Evolutionary conservation across 2,329 filamentous ascomycete species (phyloP), one percentile per base, ranked within the genome.

Genomic region (Aspergillus pseudoviridinutans): DNA sequence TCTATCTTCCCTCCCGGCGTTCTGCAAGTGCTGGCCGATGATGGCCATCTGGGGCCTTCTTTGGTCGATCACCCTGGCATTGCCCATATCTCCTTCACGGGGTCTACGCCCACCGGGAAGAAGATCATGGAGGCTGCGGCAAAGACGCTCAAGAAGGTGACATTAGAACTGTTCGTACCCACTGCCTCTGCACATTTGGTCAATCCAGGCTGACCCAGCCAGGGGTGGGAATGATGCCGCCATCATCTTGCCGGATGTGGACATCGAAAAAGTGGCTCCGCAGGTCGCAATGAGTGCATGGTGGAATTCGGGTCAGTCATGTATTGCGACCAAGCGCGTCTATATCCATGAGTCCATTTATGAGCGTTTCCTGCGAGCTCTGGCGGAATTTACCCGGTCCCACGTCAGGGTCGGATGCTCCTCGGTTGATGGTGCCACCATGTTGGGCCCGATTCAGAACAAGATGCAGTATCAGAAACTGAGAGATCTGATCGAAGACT

Each of bases 371-470:
- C 68, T 80, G 1, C 66, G 72, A 0, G 75, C 70, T 0, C 57
- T 80, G 56, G 72, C 78, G 3, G 73, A 76, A 55, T 74, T 78
- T 22, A 76, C 77, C 28, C 75, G 77, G 49, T 53, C 54, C 3
- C 10, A 32, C 3, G 54, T 75, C 28, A 70, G 69, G 49, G 64
- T 74, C 49, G 78, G 72, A 62, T 32, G 29, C 10, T 32, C 29
- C 4, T 4, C 10, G 4, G 29, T 32, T 4, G 41, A 68, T 57
- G 63, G 60, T 60, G 61, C 58, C 64, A 75, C 78, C 50, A 61
- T 81, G 20, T 79, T 84, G 55, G 81, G 83, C 0, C 86, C 86
- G 0, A 71, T 88, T 2, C 84, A 85, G 60, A 88, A 88, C 71
- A 71, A 79, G 60, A 80, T 84, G 79, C 86, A 89, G 69, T 88